Evolutionary conservation across 176 grass and related monocot genomes (phyloP).

Genomic region (Alloteropsis semialata): DNA sequence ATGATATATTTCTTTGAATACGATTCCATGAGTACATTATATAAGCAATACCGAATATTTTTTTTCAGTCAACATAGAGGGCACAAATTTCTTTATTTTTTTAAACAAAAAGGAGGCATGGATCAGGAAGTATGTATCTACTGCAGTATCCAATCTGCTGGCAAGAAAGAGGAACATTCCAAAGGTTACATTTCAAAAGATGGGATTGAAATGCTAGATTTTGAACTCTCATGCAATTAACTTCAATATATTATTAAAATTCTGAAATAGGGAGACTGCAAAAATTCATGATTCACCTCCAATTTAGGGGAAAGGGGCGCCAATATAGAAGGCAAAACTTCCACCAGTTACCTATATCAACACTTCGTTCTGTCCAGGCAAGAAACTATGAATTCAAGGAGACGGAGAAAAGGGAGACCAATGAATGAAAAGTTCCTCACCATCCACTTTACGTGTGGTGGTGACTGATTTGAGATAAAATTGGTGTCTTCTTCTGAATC

Average conservation of each 20-base stretch:
- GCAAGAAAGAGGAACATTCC: neutral
- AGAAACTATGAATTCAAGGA: conserved; percentile 3
- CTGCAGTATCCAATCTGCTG: neutral
- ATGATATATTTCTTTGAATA: neutral
- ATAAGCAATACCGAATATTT: no score
- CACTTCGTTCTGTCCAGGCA: neutral
- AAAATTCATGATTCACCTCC: conserved; percentile 31
- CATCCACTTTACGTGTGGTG: conserved; percentile 36
- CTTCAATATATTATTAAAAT: conserved; percentile 10
- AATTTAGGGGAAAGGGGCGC: conserved; percentile 2
- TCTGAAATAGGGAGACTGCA: neutral
- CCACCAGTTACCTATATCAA: conserved; percentile 20
- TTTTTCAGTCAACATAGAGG: neutral
- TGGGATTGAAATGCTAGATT: neutral
- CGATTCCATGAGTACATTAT: neutral
- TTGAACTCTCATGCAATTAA: neutral
- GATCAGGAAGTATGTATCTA: no score
- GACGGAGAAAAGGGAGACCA: conserved; percentile 6
- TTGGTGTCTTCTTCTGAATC: conserved; percentile 21
- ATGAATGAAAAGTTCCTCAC: conserved; percentile 32
- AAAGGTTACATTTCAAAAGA: neutral
- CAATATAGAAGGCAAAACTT: conserved; percentile 19
- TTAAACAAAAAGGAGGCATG: no score
- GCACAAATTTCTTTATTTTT: neutral
- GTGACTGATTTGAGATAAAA: conserved; percentile 46